phyloP scores from a whole-genome alignment of 169 alveolate genomes.

The Neospora caninum region DNA sequence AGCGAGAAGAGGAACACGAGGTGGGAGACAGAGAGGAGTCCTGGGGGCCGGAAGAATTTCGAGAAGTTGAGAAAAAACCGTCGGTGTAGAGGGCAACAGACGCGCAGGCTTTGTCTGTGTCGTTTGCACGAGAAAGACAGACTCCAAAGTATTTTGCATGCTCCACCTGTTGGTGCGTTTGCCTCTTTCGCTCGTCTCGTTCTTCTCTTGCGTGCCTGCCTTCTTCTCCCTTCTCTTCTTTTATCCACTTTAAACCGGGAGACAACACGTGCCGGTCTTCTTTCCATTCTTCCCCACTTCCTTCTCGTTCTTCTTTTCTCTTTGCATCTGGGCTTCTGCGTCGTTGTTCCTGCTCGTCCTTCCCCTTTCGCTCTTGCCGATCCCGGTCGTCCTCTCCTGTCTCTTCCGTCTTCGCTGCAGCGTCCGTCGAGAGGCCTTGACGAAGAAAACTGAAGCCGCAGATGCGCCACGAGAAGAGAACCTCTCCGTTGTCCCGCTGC shows the following conservation, averaged over 20 bases:
- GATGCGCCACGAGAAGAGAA: not conserved
- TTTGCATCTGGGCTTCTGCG: not conserved
- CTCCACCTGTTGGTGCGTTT: not conserved
- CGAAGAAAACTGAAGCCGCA: not conserved
- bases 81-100: not conserved
- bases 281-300: not conserved
- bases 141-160: not conserved
- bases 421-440: not conserved
- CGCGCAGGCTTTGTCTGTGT: not conserved
- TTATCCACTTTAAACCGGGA: not conserved
- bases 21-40: not conserved
- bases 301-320: not conserved
- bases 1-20: not conserved
- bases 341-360: not conserved
- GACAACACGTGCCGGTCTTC: not conserved
- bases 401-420: not conserved
- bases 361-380: not conserved
- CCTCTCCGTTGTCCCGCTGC: not conserved
- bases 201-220: not conserved
- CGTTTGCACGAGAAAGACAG: not conserved
- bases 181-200: not conserved
- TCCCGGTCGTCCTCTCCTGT: not conserved
- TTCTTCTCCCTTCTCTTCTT: not conserved
- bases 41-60: no score
- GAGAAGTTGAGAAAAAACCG: not conserved